Evolutionary conservation across 345 rosid genomes (phyloP).

Genomic region (Acer saccharum): DNA sequence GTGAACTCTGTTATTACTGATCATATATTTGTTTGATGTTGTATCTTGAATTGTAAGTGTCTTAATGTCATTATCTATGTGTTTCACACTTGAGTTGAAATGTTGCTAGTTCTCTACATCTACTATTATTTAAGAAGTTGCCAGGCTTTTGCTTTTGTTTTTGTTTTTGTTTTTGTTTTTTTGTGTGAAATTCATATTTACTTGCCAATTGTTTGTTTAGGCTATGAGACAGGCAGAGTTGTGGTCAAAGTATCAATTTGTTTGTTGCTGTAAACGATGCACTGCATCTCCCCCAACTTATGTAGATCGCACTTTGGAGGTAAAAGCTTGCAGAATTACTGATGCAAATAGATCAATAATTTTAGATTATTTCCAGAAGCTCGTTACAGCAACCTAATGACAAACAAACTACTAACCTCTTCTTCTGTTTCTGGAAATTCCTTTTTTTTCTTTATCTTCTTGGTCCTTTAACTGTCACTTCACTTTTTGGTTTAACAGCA

Average conservation of each 20-base stretch:
- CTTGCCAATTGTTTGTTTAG: slow-evolving; percentile 30
- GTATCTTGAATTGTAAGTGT: background rate
- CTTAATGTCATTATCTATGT: background rate
- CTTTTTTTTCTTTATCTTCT: too few species aligned
- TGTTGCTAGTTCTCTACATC: background rate
- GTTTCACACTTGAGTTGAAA: background rate
- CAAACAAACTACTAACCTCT: too few species aligned
- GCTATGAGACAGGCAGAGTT: slow-evolving; percentile 63
- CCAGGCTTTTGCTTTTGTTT: background rate
- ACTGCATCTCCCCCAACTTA: slow-evolving; percentile 47
- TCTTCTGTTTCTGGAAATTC: too few species aligned
- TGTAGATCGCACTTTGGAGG: slow-evolving; percentile 69
- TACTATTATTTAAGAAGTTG: background rate
- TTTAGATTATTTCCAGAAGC: background rate
- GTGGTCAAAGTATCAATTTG: slow-evolving; percentile 68
- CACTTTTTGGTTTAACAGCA: background rate
- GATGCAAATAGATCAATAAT: background rate
- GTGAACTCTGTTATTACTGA: background rate
- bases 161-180: background rate
- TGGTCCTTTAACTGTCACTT: background rate
- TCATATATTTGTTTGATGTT: background rate
- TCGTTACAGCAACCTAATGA: too few species aligned
- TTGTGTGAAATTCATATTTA: background rate
- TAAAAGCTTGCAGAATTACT: slow-evolving; percentile 15
- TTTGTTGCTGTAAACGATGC: slow-evolving; percentile 69